These are phyloP conservation scores for Rubia balearica DNA, from an alignment of 305 asterid genomes.

Conservation along the genomic window DNA sequence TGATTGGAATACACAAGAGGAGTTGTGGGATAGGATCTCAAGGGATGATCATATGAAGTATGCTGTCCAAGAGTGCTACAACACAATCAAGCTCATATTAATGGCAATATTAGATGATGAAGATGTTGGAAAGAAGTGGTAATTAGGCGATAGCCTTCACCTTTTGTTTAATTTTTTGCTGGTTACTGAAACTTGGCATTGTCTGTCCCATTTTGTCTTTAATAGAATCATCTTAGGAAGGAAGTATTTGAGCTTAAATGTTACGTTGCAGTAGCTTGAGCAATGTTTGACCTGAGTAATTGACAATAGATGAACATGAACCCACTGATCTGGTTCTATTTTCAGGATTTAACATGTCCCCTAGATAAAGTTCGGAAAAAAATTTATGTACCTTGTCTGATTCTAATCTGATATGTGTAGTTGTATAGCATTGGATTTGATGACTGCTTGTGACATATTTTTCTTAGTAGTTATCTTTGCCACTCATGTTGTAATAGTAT, in stretches of 20 bases:
- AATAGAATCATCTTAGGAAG: background rate
- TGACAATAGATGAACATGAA: background rate
- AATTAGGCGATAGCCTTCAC: conserved; percentile 13
- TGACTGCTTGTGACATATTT: background rate
- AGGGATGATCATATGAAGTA: conserved; percentile 96
- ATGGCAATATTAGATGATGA: conserved; percentile 65
- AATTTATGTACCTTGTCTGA: background rate
- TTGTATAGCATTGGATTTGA: background rate
- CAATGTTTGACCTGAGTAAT: background rate
- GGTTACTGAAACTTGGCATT: background rate
- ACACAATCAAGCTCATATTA: conserved; percentile 57
- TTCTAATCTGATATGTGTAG: background rate
- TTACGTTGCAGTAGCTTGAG: too few relatives aligned
- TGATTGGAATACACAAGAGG: conserved; percentile 56
- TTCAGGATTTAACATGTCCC: background rate
- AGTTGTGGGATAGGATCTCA: conserved; percentile 86
- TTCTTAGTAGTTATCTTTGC: background rate
- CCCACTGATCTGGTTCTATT: background rate
- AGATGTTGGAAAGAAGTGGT: conserved; percentile 91
- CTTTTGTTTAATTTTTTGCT: conserved; percentile 3
- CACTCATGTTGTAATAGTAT: background rate
- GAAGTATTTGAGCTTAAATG: background rate
- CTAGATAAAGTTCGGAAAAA: background rate
- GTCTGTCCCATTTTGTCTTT: background rate
- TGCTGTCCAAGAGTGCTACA: conserved; percentile 88